Conservation (phyloP, 202 grass and related monocot species). For the Setaria viridis region DNA sequence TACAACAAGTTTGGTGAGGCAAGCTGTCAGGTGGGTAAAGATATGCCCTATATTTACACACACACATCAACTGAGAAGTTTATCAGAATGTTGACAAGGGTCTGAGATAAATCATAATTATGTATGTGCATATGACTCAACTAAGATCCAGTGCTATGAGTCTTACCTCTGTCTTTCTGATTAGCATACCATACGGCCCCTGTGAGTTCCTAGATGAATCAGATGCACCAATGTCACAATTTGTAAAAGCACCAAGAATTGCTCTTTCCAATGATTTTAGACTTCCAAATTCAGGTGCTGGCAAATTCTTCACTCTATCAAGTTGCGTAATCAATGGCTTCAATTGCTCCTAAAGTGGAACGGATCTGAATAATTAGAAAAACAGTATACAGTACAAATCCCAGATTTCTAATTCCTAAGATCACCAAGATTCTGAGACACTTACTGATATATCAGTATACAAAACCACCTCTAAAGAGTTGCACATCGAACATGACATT, state of each 20-base stretch:
- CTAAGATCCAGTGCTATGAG: background rate
- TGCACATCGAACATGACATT: background rate
- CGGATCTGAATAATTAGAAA: background rate
- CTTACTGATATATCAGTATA: background rate
- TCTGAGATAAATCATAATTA: too few species aligned
- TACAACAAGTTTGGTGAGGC: too few species aligned
- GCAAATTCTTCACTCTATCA: slow-evolving; percentile 82
- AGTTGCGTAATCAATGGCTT: slow-evolving; percentile 79
- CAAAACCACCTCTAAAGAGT: slow-evolving; percentile 26
- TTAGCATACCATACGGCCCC: slow-evolving; percentile 76
- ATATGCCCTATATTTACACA: too few species aligned
- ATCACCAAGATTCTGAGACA: slow-evolving; percentile 27
- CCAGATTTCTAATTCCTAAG: background rate
- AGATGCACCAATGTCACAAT: slow-evolving; percentile 57
- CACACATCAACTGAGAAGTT: too few species aligned
- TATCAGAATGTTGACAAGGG: too few species aligned
- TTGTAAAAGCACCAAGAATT: slow-evolving; percentile 58
- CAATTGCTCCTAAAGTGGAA: slow-evolving; percentile 74
- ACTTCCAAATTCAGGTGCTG: slow-evolving; percentile 90
- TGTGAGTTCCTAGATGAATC: slow-evolving; percentile 76
- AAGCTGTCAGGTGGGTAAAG: too few species aligned
- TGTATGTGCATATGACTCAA: too few species aligned
- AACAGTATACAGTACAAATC: slow-evolving; percentile 36
- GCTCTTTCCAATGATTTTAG: slow-evolving; percentile 88
- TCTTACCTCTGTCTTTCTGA: slow-evolving; percentile 77